phyloP scores from a whole-genome alignment of 306 rosid species.

The Abrus precatorius region DNA sequence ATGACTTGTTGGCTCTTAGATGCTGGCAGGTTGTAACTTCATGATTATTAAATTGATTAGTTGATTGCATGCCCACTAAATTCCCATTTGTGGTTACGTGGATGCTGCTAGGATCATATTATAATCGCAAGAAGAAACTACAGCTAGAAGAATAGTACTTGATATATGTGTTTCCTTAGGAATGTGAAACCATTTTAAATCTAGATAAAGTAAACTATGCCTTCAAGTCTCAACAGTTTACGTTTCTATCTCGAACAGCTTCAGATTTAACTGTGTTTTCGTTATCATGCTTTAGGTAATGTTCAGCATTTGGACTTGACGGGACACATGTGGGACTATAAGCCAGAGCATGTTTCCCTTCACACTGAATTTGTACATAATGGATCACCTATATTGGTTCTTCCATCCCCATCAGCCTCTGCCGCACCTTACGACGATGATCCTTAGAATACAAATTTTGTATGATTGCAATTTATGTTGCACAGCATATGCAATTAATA shows the following conservation, averaged over 20 bases:
- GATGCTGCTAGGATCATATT: neutral
- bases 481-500: neutral
- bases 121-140: conserved; percentile 9
- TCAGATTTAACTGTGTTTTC: conserved; percentile 20
- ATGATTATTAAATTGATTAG: conserved; percentile 27
- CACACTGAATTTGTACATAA: conserved; percentile 54
- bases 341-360: conserved; percentile 53
- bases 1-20: conserved; percentile 26
- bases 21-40: conserved; percentile 33
- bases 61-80: conserved; percentile 32
- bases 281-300: conserved; percentile 64
- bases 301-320: conserved; percentile 74
- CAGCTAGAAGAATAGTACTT: conserved; percentile 1
- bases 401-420: conserved; percentile 49
- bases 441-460: conserved; percentile 60
- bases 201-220: conserved; percentile 17
- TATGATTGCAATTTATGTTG: conserved; percentile 11
- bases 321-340: conserved; percentile 68
- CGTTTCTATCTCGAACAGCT: conserved; percentile 36
- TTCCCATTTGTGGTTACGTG: conserved; percentile 24
- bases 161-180: conserved; percentile 18
- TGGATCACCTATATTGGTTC: conserved; percentile 60
- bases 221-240: conserved; percentile 20
- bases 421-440: conserved; percentile 72
- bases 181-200: conserved; percentile 29